A percentile compares a stretch with the other conserved stretches of the same genome.
These are phyloP conservation scores for Aspergillus affinis DNA, from an alignment of 495 filamentous ascomycete species.

Conservation along the genomic window DNA sequence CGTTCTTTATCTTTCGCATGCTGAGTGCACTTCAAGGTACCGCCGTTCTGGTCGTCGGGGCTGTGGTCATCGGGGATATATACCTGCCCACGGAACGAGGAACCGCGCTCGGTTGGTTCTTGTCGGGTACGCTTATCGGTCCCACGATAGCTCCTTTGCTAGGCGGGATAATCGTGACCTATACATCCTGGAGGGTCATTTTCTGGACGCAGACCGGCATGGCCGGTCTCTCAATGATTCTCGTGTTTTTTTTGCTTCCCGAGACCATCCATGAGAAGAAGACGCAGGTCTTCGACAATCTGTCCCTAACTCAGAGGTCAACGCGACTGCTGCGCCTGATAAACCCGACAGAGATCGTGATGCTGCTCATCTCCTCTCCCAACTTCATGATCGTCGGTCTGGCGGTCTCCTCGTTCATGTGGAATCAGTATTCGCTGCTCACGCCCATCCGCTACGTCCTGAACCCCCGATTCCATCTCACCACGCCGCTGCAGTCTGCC, in stretches of 20 bases:
- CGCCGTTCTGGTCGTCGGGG: constrained; percentile 15
- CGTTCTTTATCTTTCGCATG: constrained; percentile 22
- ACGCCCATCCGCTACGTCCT: constrained; percentile 75
- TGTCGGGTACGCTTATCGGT: constrained; percentile 14
- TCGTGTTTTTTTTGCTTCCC: constrained; percentile 10
- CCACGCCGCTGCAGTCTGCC: constrained; percentile 62
- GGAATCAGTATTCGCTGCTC: constrained; percentile 71
- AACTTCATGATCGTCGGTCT: constrained; percentile 64
- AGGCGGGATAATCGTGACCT: constrained; percentile 18
- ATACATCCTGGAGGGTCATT: constrained; percentile 18
- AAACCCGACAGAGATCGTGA: constrained; percentile 14
- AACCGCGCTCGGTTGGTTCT: constrained; percentile 15
- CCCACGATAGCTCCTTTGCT: constrained; percentile 16
- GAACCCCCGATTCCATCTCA: constrained; percentile 69
- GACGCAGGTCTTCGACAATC: constrained; percentile 6
- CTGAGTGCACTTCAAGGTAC: constrained; percentile 14
- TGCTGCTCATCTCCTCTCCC: constrained; percentile 53
- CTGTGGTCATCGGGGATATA: constrained; percentile 14
- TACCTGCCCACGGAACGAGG: constrained; percentile 16
- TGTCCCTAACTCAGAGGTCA: neutral
- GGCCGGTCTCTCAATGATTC: constrained; percentile 2
- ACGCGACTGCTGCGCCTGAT: constrained; percentile 11
- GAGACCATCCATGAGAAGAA: constrained; percentile 11
- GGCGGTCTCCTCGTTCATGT: constrained; percentile 61
- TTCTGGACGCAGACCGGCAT: constrained; percentile 20